phyloP scores from a whole-genome alignment of 805 yeast species.

The Soucietia sequanensis region DNA sequence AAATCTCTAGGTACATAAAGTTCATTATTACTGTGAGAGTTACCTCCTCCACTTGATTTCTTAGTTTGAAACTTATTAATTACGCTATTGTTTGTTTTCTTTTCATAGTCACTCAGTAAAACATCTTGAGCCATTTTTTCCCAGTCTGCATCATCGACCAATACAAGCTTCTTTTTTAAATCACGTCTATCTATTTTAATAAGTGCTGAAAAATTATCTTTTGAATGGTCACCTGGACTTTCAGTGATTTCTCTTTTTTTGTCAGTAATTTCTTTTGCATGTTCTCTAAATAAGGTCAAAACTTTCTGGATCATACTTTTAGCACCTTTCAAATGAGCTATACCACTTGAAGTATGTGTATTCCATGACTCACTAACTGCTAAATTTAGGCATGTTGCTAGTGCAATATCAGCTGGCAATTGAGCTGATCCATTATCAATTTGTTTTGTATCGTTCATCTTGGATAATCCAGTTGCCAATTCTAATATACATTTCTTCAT shows the following conservation, averaged over 20 bases:
- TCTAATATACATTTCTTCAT: slow-evolving; percentile 62
- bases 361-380: slow-evolving; percentile 73
- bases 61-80: not conserved
- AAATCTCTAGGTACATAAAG: slow-evolving; percentile 40
- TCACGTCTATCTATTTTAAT: slow-evolving; percentile 6
- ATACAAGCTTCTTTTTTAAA: slow-evolving; percentile 23
- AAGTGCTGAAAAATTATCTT: slow-evolving; percentile 7
- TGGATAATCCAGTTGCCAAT: slow-evolving; percentile 53
- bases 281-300: slow-evolving; percentile 25
- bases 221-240: slow-evolving; percentile 8
- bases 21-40: slow-evolving; percentile 5
- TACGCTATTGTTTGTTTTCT: slow-evolving; percentile 2
- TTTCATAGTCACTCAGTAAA: slow-evolving; percentile 2
- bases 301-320: slow-evolving; percentile 56
- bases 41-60: not conserved
- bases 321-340: slow-evolving; percentile 69
- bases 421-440: slow-evolving; percentile 9
- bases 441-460: slow-evolving; percentile 20
- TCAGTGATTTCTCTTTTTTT: slow-evolving; percentile 10
- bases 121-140: slow-evolving; percentile 19
- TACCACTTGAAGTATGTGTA: slow-evolving; percentile 63
- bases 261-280: slow-evolving; percentile 14
- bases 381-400: slow-evolving; percentile 61
- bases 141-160: slow-evolving; percentile 35
- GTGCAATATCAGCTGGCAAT: slow-evolving; percentile 62